Evolutionary conservation across 805 yeast species (phyloP).

Genomic region (Lipomyces kockii): DNA sequence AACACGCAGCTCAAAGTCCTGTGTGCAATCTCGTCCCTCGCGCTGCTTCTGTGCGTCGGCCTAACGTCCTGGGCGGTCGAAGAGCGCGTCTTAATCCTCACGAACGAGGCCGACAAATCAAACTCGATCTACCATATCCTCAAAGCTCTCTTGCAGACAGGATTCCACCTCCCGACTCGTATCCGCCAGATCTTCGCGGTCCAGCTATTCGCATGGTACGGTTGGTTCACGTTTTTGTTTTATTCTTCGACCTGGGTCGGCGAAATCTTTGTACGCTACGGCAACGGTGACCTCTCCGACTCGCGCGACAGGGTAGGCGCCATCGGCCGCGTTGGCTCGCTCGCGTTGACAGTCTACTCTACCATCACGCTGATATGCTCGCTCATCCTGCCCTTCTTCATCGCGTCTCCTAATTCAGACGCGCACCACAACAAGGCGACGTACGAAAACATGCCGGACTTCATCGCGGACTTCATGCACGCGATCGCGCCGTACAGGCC

Average conservation of each 20-base stretch:
- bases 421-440: conserved; percentile 21
- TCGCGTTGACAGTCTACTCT: conserved; percentile 34
- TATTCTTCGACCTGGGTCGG: conserved; percentile 71
- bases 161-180: conserved; percentile 52
- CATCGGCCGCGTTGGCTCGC: conserved; percentile 35
- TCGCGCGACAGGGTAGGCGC: conserved; percentile 35
- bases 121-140: conserved; percentile 17
- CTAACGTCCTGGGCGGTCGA: conserved; percentile 51
- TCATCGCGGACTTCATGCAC: conserved; percentile 20
- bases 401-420: conserved; percentile 33
- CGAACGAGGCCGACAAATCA: conserved; percentile 15
- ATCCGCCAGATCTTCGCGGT: conserved; percentile 58
- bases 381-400: conserved; percentile 26
- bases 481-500: conserved; percentile 34
- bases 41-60: conserved; percentile 51
- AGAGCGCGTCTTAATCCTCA: conserved; percentile 45
- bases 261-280: conserved; percentile 53
- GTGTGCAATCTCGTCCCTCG: conserved; percentile 51
- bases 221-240: conserved; percentile 69
- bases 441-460: conserved; percentile 22
- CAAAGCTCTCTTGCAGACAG: conserved; percentile 24
- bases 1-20: conserved; percentile 58
- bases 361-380: conserved; percentile 32
- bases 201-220: conserved; percentile 71
- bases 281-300: conserved; percentile 26